A percentile compares a stretch with the other conserved stretches of the same genome.
phyloP scores from a whole-genome alignment of 768 basidiomycete genomes.

The Mycena polygramma region DNA sequence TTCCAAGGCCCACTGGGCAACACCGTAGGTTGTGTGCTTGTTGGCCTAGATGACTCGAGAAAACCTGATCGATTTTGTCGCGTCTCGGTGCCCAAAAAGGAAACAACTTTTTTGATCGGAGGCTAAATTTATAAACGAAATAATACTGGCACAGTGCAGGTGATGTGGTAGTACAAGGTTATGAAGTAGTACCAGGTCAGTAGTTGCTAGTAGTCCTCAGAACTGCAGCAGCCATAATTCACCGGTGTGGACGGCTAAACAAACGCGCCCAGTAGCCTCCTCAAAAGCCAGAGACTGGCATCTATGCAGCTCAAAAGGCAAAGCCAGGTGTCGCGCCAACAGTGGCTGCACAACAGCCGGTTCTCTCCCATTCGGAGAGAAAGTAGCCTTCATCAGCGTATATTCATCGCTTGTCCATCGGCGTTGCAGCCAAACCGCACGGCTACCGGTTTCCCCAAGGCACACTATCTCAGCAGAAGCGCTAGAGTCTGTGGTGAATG shows the following conservation, averaged over 20 bases:
- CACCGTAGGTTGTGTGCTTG: no score
- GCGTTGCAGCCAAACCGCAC: slow-evolving; percentile 68
- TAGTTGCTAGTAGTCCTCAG: slow-evolving; percentile 27
- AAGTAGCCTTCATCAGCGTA: slow-evolving; percentile 66
- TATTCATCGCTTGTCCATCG: slow-evolving; percentile 63
- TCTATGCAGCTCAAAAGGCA: slow-evolving; percentile 64
- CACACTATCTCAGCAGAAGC: slow-evolving; percentile 49
- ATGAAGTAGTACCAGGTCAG: no score
- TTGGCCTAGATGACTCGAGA: slow-evolving; percentile 9
- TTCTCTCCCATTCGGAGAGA: slow-evolving; percentile 42
- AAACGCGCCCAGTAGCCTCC: slow-evolving; percentile 66
- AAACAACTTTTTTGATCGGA: background rate
- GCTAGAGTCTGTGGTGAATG: slow-evolving; percentile 43
- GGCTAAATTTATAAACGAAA: no score
- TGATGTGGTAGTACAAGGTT: no score
- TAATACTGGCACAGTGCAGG: no score
- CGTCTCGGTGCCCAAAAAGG: slow-evolving; percentile 6
- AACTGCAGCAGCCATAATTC: slow-evolving; percentile 65
- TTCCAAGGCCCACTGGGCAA: slow-evolving; percentile 2
- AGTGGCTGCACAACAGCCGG: slow-evolving; percentile 51
- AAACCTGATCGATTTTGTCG: slow-evolving; percentile 14
- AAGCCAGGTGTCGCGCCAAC: slow-evolving; percentile 59
- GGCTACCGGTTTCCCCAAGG: slow-evolving; percentile 57
- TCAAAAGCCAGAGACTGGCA: slow-evolving; percentile 67
- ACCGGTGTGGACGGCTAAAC: slow-evolving; percentile 64